These are phyloP conservation scores for Trichoderma guizhouense DNA, from an alignment of 2,329 filamentous ascomycete species.

Conservation along the genomic window DNA sequence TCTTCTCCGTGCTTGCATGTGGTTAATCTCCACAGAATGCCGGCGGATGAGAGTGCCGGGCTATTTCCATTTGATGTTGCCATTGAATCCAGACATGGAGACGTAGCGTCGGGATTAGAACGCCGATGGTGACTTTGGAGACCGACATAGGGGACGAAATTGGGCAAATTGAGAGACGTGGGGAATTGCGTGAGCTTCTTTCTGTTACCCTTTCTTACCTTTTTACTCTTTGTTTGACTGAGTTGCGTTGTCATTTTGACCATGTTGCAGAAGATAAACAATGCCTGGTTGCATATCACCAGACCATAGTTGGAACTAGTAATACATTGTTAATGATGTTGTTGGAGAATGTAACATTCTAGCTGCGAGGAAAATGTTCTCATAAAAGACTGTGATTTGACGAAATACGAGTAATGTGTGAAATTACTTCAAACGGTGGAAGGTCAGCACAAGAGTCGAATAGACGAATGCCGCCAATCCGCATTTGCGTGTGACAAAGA, in stretches of 20 bases:
- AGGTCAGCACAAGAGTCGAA: neutral
- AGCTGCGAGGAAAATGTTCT: neutral
- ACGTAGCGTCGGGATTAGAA: neutral
- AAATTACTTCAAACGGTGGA: neutral
- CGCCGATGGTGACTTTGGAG: neutral
- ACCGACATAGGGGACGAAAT: neutral
- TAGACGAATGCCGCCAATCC: neutral
- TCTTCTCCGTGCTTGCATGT: neutral
- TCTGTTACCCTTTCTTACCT: neutral
- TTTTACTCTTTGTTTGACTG: neutral
- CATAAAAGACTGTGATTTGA: neutral
- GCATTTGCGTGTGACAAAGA: neutral
- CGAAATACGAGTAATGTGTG: neutral
- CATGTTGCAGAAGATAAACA: neutral
- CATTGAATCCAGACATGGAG: neutral
- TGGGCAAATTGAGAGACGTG: neutral
- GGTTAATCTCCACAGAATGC: neutral
- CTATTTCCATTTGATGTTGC: neutral
- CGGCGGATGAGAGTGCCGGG: neutral
- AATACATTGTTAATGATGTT: neutral
- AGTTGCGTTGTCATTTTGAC: too few relatives aligned
- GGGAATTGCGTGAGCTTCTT: neutral
- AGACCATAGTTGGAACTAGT: neutral
- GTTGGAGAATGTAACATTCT: neutral
- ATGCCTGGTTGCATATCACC: neutral